A percentile compares a stretch with the other conserved stretches of the same genome.
These are phyloP conservation scores for Psilocybe subaeruginosa DNA, from an alignment of 768 basidiomycete species.

Conservation along the genomic window DNA sequence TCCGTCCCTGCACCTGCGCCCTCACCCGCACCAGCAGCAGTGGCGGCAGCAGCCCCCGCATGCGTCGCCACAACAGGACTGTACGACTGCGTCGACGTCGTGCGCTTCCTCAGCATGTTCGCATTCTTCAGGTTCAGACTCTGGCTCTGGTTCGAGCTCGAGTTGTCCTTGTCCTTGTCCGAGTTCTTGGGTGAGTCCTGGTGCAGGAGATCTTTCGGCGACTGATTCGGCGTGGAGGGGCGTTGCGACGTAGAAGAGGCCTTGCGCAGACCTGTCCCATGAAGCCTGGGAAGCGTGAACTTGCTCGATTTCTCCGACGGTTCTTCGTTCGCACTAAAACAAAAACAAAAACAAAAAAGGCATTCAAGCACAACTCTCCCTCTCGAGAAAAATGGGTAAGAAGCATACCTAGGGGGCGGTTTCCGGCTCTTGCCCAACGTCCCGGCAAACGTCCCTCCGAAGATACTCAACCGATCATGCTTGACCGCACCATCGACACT, in stretches of 20 bases:
- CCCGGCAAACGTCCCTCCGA: constrained; percentile 67
- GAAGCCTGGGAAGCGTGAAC: constrained; percentile 53
- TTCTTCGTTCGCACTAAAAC: constrained; percentile 30
- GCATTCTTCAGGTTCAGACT: constrained; percentile 12
- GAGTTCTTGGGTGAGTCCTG: constrained; percentile 11
- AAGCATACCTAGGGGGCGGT: constrained; percentile 72
- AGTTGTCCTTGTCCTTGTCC: constrained; percentile 13
- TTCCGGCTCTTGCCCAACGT: constrained; percentile 73
- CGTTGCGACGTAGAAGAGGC: constrained; percentile 44
- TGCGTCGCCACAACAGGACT: constrained; percentile 14
- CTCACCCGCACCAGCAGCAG: neutral
- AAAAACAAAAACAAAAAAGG: neutral
- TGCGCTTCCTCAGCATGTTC: constrained; percentile 59
- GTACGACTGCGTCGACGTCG: constrained; percentile 33
- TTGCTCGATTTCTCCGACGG: constrained; percentile 42
- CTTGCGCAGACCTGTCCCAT: constrained; percentile 43
- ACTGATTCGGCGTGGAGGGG: constrained; percentile 34
- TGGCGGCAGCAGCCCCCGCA: constrained; percentile 7
- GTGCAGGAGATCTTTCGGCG: constrained; percentile 16
- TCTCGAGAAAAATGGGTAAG: constrained; percentile 6
- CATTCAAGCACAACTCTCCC: neutral
- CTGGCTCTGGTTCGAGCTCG: neutral
- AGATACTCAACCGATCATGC: constrained; percentile 79
- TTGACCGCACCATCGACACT: constrained; percentile 46
- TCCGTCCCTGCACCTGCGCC: neutral